Evolutionary conservation across 2,329 filamentous ascomycete species (phyloP), one percentile per base, ranked within the genome.

Genomic region (Botrytis porri): DNA sequence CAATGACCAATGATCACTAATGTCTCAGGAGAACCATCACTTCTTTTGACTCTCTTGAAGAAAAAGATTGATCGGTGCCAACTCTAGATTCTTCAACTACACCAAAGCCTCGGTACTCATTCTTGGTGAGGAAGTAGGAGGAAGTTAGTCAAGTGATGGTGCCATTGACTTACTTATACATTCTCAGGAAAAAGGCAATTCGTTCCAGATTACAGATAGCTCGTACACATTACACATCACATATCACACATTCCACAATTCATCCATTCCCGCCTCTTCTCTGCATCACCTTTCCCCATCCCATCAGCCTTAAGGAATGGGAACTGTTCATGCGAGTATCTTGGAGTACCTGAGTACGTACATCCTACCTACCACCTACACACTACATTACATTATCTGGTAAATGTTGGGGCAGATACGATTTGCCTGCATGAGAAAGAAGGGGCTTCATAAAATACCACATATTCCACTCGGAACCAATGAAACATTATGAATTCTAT

Each of bases 231-330:
- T 2, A 54, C 12, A 18, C 6, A 54, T 10, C 22, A 45, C 43
- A 22, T 4, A 45, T 54, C 20, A 54, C 51, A 63, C 37, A 43
- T 22, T 10, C 20, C 14, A 43, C 37, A 16, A 20, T 37, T 66
- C 20, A 51, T 64, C 7, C 39, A 41, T 64, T 64, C 41, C 29
- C n/a, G n/a, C 32, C 32, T 32, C 64, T 66, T 54, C 45, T 54
- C 12, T 39, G 32, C 64, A 51, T 51, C 63, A 64, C 51, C 63
- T 29, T 54, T 66, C 32, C 43, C 64, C 14, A n/a, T 66, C n/a
- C n/a, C 39, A n/a, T 66, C 62, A 66, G 64, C 45, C 64, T 66
- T 66, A 51, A 51, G 64, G 35, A 14, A 37, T 41, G 64, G 45
- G 64, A 67, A 39, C 35, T 12, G 32, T 67, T 67, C 64, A 67